A percentile compares a stretch with the other conserved stretches of the same genome.
Evolutionary conservation across 306 rosid genomes (phyloP).

Genomic region (Pachyrhizus erosus): DNA sequence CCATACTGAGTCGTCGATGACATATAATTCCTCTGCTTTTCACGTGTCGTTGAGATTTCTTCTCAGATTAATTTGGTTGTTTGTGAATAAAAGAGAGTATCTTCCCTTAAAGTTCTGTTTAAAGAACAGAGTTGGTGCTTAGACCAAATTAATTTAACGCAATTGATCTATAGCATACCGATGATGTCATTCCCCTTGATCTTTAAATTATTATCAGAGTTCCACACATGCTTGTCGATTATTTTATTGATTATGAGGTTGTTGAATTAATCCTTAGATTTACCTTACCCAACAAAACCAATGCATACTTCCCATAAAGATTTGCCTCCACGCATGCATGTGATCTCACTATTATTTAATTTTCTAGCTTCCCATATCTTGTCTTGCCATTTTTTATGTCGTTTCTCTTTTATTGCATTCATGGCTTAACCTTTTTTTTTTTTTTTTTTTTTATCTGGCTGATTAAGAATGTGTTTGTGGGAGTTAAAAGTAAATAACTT

Average conservation of each 20-base stretch:
- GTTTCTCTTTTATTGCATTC: not conserved
- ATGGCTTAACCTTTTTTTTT: not conserved
- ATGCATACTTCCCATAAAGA: conserved; percentile 25
- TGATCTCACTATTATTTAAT: conserved; percentile 20
- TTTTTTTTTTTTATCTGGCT: not conserved
- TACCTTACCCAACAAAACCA: conserved; percentile 34
- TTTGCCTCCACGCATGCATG: conserved; percentile 49
- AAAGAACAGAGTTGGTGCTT: conserved; percentile 31
- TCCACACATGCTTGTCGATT: conserved; percentile 47
- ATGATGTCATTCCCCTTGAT: conserved; percentile 50
- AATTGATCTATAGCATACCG: not conserved
- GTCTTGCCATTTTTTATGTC: not conserved
- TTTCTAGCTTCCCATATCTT: conserved; percentile 5
- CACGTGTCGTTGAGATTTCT: conserved; percentile 38
- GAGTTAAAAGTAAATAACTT: not conserved
- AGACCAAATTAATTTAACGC: conserved; percentile 14
- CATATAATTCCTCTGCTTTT: conserved; percentile 27
- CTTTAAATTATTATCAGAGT: conserved; percentile 34
- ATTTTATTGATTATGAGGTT: conserved; percentile 43
- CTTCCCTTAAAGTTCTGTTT: conserved; percentile 33
- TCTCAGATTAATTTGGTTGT: conserved; percentile 11
- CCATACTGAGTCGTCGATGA: conserved; percentile 2
- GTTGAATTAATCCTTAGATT: conserved; percentile 54
- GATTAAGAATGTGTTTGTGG: not conserved
- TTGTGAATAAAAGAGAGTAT: conserved; percentile 44